These are phyloP conservation scores for Macrocybe gigantea DNA, from an alignment of 768 basidiomycete genomes.

Conservation along the genomic window DNA sequence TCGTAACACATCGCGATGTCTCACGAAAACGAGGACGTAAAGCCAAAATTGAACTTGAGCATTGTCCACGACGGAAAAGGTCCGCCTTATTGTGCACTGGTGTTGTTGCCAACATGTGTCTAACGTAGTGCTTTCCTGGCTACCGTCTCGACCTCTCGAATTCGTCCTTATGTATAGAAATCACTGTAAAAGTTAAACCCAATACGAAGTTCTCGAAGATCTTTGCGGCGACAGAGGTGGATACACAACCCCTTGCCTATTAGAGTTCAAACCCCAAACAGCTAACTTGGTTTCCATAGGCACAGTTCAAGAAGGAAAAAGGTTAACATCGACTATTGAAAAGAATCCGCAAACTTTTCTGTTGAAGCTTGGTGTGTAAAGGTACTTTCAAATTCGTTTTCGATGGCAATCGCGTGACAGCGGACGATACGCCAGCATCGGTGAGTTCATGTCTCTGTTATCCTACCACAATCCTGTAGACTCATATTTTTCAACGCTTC, in stretches of 20 bases:
- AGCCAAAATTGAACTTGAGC: constrained; percentile 64
- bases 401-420: constrained; percentile 42
- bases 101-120: not conserved
- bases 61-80: constrained; percentile 51
- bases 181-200: constrained; percentile 58
- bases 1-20: constrained; percentile 23
- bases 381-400: constrained; percentile 57
- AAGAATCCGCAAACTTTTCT: not conserved
- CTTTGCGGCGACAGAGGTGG: constrained; percentile 59
- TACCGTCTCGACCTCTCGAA: not conserved
- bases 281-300: constrained; percentile 24
- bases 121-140: too few species aligned
- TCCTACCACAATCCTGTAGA: not conserved
- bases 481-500: not conserved
- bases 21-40: constrained; percentile 53
- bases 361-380: constrained; percentile 11
- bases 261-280: not conserved
- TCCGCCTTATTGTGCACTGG: constrained; percentile 16
- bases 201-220: constrained; percentile 57
- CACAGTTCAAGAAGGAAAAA: constrained; percentile 49
- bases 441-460: constrained; percentile 24
- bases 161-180: constrained; percentile 29
- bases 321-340: constrained; percentile 25
- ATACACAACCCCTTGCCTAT: constrained; percentile 11
- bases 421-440: constrained; percentile 43